Percentiles rank a stretch among this genome's conserved stretches.
Conservation (phyloP, 1,284 basidiomycete species). For the Cryptococcus amylolentus region DNA sequence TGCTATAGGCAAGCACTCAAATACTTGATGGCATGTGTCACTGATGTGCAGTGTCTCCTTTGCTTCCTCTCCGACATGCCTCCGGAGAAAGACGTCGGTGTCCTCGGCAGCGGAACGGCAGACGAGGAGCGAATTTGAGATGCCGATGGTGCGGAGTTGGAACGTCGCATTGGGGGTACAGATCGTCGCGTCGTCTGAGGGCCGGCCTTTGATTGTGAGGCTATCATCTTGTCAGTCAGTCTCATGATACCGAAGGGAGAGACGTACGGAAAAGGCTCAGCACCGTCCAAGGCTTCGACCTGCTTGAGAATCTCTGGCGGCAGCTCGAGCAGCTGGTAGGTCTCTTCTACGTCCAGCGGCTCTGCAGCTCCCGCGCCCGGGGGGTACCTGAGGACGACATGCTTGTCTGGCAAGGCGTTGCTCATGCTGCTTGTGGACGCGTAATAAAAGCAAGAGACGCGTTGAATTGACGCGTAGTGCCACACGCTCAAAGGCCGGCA, state of each 20-base stretch:
- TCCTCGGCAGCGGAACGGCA: conserved; percentile 56
- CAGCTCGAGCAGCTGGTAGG: conserved; percentile 48
- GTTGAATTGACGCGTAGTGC: not conserved
- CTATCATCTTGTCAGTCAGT: conserved; percentile 46
- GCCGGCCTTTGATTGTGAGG: conserved; percentile 71
- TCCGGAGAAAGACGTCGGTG: not conserved
- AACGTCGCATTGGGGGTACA: conserved; percentile 78
- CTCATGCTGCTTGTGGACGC: not conserved
- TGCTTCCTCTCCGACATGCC: not conserved
- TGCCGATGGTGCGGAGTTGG: conserved; percentile 68
- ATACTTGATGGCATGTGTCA: conserved; percentile 62
- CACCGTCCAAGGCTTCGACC: conserved; percentile 30
- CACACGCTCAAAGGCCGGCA: not conserved
- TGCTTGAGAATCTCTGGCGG: conserved; percentile 45
- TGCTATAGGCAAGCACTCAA: conserved; percentile 69
- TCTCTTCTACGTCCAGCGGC: conserved; percentile 23
- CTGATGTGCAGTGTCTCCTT: conserved; percentile 35
- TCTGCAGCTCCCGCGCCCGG: not conserved
- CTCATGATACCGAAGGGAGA: not conserved
- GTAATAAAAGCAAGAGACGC: not conserved
- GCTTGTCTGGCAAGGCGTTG: conserved; percentile 1
- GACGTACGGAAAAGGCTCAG: conserved; percentile 34
- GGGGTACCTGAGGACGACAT: conserved; percentile 25
- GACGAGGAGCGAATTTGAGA: conserved; percentile 81
- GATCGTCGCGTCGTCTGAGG: conserved; percentile 78